phyloP scores from a whole-genome alignment of 108 stramenopile genomes.

The Cylindrotheca fusiformis region DNA sequence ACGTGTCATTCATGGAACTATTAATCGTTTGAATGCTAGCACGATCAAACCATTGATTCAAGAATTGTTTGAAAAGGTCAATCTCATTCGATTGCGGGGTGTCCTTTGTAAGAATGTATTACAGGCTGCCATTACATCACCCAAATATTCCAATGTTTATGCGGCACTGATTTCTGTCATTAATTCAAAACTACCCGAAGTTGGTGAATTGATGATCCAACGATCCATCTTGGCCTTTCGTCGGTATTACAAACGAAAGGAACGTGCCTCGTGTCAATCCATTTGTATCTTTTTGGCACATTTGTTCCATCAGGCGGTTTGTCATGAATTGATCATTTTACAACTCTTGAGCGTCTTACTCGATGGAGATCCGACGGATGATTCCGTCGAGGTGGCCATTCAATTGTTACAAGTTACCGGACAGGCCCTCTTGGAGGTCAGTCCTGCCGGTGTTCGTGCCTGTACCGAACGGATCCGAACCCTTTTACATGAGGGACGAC shows the following conservation, averaged over 20 bases:
- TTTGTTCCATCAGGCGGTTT: constrained; percentile 95
- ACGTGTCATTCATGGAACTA: constrained; percentile 94
- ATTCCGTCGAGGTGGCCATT: constrained; percentile 96
- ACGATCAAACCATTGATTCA: constrained; percentile 95
- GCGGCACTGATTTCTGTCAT: constrained; percentile 93
- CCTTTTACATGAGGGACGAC: constrained; percentile 88
- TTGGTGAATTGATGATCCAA: constrained; percentile 90
- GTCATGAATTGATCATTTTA: constrained; percentile 94
- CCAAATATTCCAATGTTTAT: constrained; percentile 77
- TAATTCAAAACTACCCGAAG: constrained; percentile 96
- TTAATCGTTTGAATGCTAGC: constrained; percentile 90
- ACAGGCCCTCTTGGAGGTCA: constrained; percentile 73
- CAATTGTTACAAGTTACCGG: constrained; percentile 89
- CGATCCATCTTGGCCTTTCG: constrained; percentile 90
- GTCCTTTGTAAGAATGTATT: constrained; percentile 83
- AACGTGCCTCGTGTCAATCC: constrained; percentile 85
- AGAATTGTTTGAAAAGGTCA: constrained; percentile 85
- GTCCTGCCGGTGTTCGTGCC: constrained; percentile 92
- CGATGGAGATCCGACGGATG: constrained; percentile 94
- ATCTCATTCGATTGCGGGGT: constrained; percentile 94
- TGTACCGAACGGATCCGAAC: constrained; percentile 94
- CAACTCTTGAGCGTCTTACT: constrained; percentile 94
- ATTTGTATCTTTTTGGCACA: constrained; percentile 91
- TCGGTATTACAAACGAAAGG: constrained; percentile 80
- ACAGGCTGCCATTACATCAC: constrained; percentile 87